Evolutionary conservation across 495 filamentous ascomycete genomes (phyloP), one percentile per base, ranked within the genome.

Genomic region (Xanthoparmelia taractica): DNA sequence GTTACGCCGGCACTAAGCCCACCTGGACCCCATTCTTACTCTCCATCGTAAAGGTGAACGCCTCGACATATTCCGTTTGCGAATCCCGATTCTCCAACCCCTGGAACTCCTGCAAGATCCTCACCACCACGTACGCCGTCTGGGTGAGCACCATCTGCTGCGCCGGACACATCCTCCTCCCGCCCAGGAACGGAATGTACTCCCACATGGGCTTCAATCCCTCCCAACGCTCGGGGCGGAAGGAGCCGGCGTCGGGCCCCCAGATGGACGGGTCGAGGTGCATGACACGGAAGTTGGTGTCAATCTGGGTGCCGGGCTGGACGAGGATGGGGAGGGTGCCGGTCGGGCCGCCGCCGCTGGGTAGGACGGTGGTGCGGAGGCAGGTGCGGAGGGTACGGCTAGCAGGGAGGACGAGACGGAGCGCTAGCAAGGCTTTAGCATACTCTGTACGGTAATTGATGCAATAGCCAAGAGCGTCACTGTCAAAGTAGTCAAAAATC

Each of bases 211-310:
- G 75, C 25, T 74, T 73, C 68, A 77, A 77, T 13, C 65, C 63
- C 41, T 79, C 75, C 84, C 85, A 88, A 5, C 85, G 69, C 43
- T 80, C 79, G 0, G 85, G 85, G 0, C 72, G 69, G 68, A 80
- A 88, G 25, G 69, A 66, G 3, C 76, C 67, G n/a, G 79, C 75
- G 58, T 83, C 77, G 1, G 69, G 65, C 0, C 77, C 81, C 17
- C 74, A 86, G 6, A 85, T 54, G 18, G 84, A 81, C 31, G 61
- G 64, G 0, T 77, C 74, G 6, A 79, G 72, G 55, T 88, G 85
- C 76, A 88, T 79, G 4, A 71, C 69, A 47, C 79, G 72, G 15
- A 76, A 64, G 55, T 67, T 75, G 59, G 76, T 85, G 13, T 73
- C 64, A 0, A 85, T 70, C 4, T 69, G 62, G n/a, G 75, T 65